phyloP scores from a whole-genome alignment of 2,329 filamentous ascomycete species.

The Diplocarpon mali region DNA sequence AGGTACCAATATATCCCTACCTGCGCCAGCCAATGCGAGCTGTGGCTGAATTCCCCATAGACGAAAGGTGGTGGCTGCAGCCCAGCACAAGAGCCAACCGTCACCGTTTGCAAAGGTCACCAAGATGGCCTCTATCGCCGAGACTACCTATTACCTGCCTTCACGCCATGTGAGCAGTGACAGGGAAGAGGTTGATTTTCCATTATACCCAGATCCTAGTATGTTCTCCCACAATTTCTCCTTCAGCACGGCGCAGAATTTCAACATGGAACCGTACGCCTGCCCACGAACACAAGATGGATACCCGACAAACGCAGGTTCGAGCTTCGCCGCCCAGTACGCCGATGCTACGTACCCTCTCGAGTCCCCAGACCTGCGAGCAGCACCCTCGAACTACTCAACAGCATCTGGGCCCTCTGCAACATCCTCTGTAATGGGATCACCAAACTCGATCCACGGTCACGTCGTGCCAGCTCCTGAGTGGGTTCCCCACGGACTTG shows the following conservation, averaged over 20 bases:
- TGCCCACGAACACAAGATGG: slow-evolving; percentile 22
- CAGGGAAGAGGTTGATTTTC: slow-evolving; percentile 29
- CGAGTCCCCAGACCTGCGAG: slow-evolving; percentile 24
- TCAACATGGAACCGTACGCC: slow-evolving; percentile 33
- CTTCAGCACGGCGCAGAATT: slow-evolving; percentile 33
- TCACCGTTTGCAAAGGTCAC: slow-evolving; percentile 51
- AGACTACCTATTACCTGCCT: slow-evolving; percentile 89
- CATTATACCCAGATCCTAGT: slow-evolving; percentile 35
- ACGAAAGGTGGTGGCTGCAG: slow-evolving; percentile 20
- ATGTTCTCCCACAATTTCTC: slow-evolving; percentile 36
- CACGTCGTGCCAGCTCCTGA: slow-evolving; percentile 22
- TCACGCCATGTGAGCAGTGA: slow-evolving; percentile 40
- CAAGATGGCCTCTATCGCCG: slow-evolving; percentile 58
- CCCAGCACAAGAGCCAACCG: slow-evolving; percentile 16
- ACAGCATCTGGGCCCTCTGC: slow-evolving; percentile 26
- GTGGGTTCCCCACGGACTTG: slow-evolving; percentile 24
- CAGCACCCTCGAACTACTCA: slow-evolving; percentile 25
- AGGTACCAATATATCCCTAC: too few species aligned
- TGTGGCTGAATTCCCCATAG: slow-evolving; percentile 11
- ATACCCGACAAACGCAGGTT: slow-evolving; percentile 34
- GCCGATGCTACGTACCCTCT: slow-evolving; percentile 27
- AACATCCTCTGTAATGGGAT: slow-evolving; percentile 26
- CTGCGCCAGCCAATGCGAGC: too few species aligned
- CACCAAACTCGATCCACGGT: slow-evolving; percentile 25
- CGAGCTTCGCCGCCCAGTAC: slow-evolving; percentile 37